Conservation (phyloP, 345 rosid genomes). For the Brassica incana region DNA sequence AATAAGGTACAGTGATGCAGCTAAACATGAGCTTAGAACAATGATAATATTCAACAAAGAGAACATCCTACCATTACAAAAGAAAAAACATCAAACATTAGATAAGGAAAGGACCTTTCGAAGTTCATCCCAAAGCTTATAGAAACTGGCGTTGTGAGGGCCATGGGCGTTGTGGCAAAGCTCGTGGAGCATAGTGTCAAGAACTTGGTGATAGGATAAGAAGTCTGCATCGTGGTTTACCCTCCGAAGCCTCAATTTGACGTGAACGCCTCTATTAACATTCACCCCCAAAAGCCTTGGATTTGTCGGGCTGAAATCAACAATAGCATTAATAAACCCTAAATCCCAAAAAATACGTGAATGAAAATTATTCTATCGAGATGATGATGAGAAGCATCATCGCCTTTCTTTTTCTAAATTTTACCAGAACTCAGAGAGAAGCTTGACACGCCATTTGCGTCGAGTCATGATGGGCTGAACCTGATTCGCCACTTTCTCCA, state of each 20-base stretch:
- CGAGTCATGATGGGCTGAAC: conserved; percentile 48
- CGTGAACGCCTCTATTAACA: conserved; percentile 65
- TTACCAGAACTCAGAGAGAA: conserved; percentile 50
- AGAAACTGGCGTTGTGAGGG: conserved; percentile 85
- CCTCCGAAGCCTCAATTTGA: conserved; percentile 79
- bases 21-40: background rate
- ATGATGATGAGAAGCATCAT: background rate
- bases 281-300: conserved; percentile 73
- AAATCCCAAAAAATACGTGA: background rate
- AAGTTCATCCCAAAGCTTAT: conserved; percentile 94
- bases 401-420: background rate
- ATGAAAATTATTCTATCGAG: background rate
- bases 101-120: conserved; percentile 49
- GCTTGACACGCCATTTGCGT: conserved; percentile 50
- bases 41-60: background rate
- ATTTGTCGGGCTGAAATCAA: conserved; percentile 57
- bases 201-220: conserved; percentile 64
- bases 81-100: no score
- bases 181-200: conserved; percentile 96
- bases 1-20: no score
- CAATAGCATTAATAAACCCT: background rate
- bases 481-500: conserved; percentile 64
- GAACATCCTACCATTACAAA: background rate
- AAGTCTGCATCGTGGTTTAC: conserved; percentile 65
- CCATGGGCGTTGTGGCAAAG: conserved; percentile 84